Conservation (phyloP, 305 asterid species). For the Plantago coronopus region DNA sequence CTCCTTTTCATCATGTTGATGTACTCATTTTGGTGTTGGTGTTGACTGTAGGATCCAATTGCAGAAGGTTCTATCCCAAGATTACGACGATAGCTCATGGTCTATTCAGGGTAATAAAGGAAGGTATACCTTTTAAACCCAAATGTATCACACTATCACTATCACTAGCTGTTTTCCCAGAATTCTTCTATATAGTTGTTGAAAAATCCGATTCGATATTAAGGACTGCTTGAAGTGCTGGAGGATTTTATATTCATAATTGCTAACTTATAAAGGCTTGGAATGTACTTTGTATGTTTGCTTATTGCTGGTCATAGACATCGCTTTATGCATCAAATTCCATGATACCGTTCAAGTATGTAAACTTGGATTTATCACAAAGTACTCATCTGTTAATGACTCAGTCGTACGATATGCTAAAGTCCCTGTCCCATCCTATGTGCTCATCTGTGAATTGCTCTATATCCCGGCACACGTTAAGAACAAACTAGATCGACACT, state of each 20-base stretch:
- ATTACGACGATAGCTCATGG: conserved; percentile 81
- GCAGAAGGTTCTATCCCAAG: conserved; percentile 74
- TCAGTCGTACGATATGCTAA: neutral
- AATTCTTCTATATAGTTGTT: too few species aligned
- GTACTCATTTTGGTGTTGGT: neutral
- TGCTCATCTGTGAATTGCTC: neutral
- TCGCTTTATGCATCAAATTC: neutral
- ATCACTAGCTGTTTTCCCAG: too few species aligned
- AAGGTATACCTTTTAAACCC: conserved; percentile 37
- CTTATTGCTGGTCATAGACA: too few species aligned
- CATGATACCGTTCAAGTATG: neutral
- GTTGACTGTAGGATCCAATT: conserved; percentile 62
- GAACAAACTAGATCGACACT: neutral
- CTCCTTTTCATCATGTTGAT: neutral
- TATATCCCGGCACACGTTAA: neutral
- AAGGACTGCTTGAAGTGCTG: neutral
- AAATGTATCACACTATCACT: conserved; percentile 10
- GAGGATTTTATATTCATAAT: neutral
- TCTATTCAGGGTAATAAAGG: conserved; percentile 75
- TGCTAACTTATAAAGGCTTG: neutral
- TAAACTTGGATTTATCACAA: neutral
- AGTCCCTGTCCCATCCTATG: neutral
- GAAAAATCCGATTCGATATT: neutral
- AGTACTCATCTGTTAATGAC: neutral
- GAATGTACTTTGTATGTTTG: too few species aligned